Evolutionary conservation across 345 rosid genomes (phyloP), one percentile per base, ranked within the genome.

Genomic region (Acer negundo): DNA sequence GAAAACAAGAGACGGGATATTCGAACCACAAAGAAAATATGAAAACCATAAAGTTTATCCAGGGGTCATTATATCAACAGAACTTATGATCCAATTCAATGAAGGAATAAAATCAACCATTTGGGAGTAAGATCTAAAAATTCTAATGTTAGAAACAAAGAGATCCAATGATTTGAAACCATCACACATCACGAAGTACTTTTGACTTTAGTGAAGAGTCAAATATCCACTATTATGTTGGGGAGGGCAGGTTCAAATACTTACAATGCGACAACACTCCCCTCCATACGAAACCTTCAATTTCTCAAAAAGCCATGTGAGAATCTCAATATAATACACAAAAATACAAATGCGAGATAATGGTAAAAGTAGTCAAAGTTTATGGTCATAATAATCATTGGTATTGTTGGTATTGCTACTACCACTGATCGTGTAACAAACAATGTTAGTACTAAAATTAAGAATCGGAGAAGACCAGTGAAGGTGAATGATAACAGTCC

Each of bases 271-370:
- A 49, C 73, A n/a, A 84, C 49, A 56, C 73, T 75, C 19, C 62
- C 72, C 77, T 71, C 76, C 65, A 17, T 75, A 31, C n/a, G 67
- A 80, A 26, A 24, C 73, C 80, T 67, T 80, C 64, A 61, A 62
- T 62, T 70, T 38, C 67, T 80, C 28, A 67, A 61, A 64, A 75
- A 70, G 40, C 44, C 69, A 78, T 13, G 74, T 66, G 70, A 81
- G 78, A 75, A 74, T 62, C 20, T 17, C 67, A 67, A 47, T 53
- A 77, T 40, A 59, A 38, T 40, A 67, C 61, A 73, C 49, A 2
- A 40, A 72, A 26, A 35, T n/a, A 4, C 67, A 58, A 67, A 55
- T 55, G 47, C 38, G 31, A 74, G 20, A 6, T 19, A 46, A 53
- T n/a, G 46, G 46, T 17, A 53, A 46, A 28, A 74, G 26, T 47